Evolutionary conservation across 768 basidiomycete species (phyloP).

Genomic region (Trametes cubensis): DNA sequence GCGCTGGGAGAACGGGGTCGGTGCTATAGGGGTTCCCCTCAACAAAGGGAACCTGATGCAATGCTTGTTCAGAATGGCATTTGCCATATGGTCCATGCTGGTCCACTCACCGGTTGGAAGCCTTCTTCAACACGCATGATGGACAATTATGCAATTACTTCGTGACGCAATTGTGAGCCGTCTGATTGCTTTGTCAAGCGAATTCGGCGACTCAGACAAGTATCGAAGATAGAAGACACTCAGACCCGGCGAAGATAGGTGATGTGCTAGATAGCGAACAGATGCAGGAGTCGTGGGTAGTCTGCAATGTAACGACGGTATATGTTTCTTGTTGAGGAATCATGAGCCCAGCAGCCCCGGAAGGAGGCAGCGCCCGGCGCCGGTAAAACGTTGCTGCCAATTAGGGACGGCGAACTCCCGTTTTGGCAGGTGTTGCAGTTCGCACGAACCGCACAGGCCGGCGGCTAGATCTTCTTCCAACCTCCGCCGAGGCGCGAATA

Average conservation of each 20-base stretch:
- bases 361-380: slow-evolving; percentile 7
- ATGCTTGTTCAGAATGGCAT: slow-evolving; percentile 1
- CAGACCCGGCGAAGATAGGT: no score
- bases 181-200: background rate
- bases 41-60: slow-evolving; percentile 49
- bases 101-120: slow-evolving; percentile 55
- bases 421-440: slow-evolving; percentile 18
- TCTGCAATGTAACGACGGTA: background rate
- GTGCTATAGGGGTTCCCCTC: slow-evolving; percentile 63
- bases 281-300: no score
- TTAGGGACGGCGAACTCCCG: background rate
- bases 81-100: background rate
- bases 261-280: no score
- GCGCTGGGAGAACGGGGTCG: slow-evolving; percentile 62
- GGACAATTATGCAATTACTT: background rate
- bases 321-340: slow-evolving; percentile 5
- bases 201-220: background rate
- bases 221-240: no score
- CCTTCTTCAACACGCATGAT: slow-evolving; percentile 68
- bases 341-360: slow-evolving; percentile 6
- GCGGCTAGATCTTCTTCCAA: no score
- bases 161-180: background rate
- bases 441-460: background rate
- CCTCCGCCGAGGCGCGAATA: no score
- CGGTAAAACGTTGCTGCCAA: background rate